These are phyloP conservation scores for Porcisia hertigi DNA, from an alignment of 208 protist genomes.

Conservation along the genomic window DNA sequence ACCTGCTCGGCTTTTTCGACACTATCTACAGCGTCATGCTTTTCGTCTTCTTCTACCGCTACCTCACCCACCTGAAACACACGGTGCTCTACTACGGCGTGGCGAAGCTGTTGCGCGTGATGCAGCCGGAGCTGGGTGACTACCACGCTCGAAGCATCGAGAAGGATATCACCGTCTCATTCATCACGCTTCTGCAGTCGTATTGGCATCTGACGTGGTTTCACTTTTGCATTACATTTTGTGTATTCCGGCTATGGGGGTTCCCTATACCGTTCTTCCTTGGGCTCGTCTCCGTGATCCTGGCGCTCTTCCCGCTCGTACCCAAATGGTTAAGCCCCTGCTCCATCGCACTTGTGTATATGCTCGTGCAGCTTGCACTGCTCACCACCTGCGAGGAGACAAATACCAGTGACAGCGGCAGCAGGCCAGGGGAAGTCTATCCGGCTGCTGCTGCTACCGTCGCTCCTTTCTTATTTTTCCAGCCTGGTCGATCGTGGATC, in stretches of 20 bases:
- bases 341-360: slow-evolving; percentile 33
- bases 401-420: not conserved
- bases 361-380: slow-evolving; percentile 14
- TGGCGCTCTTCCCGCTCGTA: slow-evolving; percentile 64
- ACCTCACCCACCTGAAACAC: slow-evolving; percentile 66
- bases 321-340: slow-evolving; percentile 64
- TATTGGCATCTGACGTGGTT: slow-evolving; percentile 81
- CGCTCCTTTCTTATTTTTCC: slow-evolving; percentile 10
- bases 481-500: slow-evolving; percentile 8
- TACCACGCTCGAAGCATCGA: slow-evolving; percentile 62
- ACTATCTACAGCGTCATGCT: slow-evolving; percentile 62
- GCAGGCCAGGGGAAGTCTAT: not conserved
- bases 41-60: slow-evolving; percentile 60
- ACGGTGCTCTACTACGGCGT: slow-evolving; percentile 77
- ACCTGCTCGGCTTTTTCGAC: slow-evolving; percentile 64
- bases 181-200: slow-evolving; percentile 65
- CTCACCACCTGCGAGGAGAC: slow-evolving; percentile 17
- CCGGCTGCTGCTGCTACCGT: not conserved
- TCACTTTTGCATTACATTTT: slow-evolving; percentile 74
- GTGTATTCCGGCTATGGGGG: slow-evolving; percentile 42
- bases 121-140: slow-evolving; percentile 54
- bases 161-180: slow-evolving; percentile 63
- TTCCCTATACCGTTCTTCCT: slow-evolving; percentile 55
- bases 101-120: slow-evolving; percentile 50
- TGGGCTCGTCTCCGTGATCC: slow-evolving; percentile 47